These are phyloP conservation scores for Aureobasidium zeae DNA, from an alignment of 2,329 filamentous ascomycete genomes.

Conservation along the genomic window DNA sequence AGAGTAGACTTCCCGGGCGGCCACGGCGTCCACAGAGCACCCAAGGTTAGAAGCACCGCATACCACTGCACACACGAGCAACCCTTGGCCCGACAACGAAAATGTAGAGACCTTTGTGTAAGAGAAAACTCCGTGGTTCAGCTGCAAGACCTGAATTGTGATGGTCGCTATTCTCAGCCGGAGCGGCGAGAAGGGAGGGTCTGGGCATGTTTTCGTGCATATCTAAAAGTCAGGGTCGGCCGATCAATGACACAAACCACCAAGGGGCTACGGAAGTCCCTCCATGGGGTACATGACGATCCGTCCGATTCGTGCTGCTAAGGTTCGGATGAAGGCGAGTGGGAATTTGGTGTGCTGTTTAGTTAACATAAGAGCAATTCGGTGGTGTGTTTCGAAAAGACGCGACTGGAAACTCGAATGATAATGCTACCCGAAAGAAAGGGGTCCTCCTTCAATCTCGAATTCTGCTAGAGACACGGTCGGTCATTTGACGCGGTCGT, in stretches of 20 bases:
- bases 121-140: conserved; percentile 9
- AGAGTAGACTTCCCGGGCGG: too few species aligned
- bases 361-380: too few species aligned
- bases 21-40: too few species aligned
- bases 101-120: too few species aligned
- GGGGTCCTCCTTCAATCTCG: conserved; percentile 14
- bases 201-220: too few species aligned
- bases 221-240: conserved; percentile 13
- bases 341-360: too few species aligned
- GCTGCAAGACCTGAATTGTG: not conserved
- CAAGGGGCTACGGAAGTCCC: conserved; percentile 13
- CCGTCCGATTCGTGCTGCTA: conserved; percentile 8
- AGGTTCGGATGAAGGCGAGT: conserved; percentile 9
- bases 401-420: too few species aligned
- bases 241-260: conserved; percentile 8
- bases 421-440: conserved; percentile 8
- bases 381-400: conserved; percentile 10
- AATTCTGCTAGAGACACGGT: conserved; percentile 14
- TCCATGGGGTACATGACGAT: conserved; percentile 11
- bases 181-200: too few species aligned
- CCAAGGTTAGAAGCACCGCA: conserved; percentile 1
- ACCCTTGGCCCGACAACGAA: too few species aligned
- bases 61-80: conserved; percentile 4
- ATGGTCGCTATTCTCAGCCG: not conserved
- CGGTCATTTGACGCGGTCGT: conserved; percentile 11